phyloP scores from a whole-genome alignment of 1,139 yeast species.

The Meyerozyma guilliermondii region DNA sequence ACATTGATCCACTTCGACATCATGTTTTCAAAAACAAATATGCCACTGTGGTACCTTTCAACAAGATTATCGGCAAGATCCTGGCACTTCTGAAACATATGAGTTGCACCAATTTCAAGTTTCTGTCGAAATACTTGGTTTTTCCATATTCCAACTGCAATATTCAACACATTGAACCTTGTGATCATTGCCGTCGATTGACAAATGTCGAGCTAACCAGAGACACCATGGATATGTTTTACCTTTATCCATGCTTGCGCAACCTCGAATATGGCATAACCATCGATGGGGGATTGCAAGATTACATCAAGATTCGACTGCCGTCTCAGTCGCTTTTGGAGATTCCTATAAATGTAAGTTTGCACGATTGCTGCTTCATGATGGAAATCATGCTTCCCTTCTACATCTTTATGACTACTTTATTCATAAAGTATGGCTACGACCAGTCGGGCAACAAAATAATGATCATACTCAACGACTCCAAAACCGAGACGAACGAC shows the following conservation, averaged over 20 bases:
- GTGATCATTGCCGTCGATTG: slow-evolving; percentile 21
- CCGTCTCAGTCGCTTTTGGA: slow-evolving; percentile 22
- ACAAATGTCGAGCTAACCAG: slow-evolving; percentile 4
- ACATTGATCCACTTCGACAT: slow-evolving; percentile 7
- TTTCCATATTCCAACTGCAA: slow-evolving; percentile 35
- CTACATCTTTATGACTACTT: slow-evolving; percentile 10
- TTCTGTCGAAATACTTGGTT: slow-evolving; percentile 22
- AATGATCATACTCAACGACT: slow-evolving; percentile 26
- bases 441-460: slow-evolving; percentile 5
- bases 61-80: slow-evolving; percentile 26
- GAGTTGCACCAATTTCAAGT: slow-evolving; percentile 4
- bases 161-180: slow-evolving; percentile 16
- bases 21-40: slow-evolving; percentile 1
- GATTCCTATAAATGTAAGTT: slow-evolving; percentile 27
- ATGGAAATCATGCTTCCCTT: slow-evolving; percentile 35
- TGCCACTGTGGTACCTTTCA: slow-evolving; percentile 27
- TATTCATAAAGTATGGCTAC: slow-evolving; percentile 16
- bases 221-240: slow-evolving; percentile 9
- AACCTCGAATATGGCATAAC: slow-evolving; percentile 30
- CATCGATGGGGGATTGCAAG: slow-evolving; percentile 40
- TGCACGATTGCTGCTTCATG: slow-evolving; percentile 35
- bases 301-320: slow-evolving; percentile 23
- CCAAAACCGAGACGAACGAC: slow-evolving; percentile 31
- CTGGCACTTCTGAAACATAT: slow-evolving; percentile 8
- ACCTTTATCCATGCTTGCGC: slow-evolving; percentile 17